phyloP scores from a whole-genome alignment of 2,329 filamentous ascomycete species.

The Zymoseptoria ardabiliae region DNA sequence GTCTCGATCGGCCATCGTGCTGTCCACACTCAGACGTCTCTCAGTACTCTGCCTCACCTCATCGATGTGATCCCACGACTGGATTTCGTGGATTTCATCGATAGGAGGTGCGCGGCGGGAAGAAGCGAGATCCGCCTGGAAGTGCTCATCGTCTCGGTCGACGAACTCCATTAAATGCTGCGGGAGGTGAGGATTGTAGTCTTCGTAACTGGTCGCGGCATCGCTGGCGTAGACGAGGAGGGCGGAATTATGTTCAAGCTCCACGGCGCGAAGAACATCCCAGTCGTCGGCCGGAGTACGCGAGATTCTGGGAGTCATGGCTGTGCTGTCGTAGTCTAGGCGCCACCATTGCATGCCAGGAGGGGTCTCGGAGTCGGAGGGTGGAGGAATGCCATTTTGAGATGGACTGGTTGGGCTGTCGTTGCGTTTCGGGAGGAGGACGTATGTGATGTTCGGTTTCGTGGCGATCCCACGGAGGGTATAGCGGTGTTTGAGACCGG shows the following conservation, averaged over 20 bases:
- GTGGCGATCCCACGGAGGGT: conserved; percentile 53
- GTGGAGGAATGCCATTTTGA: neutral
- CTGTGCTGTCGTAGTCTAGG: conserved; percentile 42
- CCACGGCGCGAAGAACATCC: conserved; percentile 46
- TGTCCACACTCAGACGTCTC: conserved; percentile 7
- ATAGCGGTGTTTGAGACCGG: conserved; percentile 42
- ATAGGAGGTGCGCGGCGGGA: neutral
- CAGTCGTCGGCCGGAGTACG: conserved; percentile 34
- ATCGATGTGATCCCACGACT: neutral
- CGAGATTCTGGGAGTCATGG: conserved; percentile 32
- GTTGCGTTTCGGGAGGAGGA: conserved; percentile 31
- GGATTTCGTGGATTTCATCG: neutral
- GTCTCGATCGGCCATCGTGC: neutral
- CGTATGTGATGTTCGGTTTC: conserved; percentile 49
- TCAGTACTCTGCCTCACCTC: conserved; percentile 3
- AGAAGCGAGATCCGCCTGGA: conserved; percentile 16
- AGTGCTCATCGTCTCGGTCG: conserved; percentile 19
- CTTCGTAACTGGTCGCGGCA: conserved; percentile 18
- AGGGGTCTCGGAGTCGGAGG: conserved; percentile 14
- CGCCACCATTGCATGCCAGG: conserved; percentile 49
- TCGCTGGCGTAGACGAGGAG: conserved; percentile 55
- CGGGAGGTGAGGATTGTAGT: conserved; percentile 16
- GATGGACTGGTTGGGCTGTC: neutral
- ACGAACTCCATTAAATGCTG: conserved; percentile 22
- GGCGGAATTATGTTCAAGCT: conserved; percentile 45